Conservation (phyloP, 2,329 filamentous ascomycete genomes). For the Harringtonia lauricola region DNA sequence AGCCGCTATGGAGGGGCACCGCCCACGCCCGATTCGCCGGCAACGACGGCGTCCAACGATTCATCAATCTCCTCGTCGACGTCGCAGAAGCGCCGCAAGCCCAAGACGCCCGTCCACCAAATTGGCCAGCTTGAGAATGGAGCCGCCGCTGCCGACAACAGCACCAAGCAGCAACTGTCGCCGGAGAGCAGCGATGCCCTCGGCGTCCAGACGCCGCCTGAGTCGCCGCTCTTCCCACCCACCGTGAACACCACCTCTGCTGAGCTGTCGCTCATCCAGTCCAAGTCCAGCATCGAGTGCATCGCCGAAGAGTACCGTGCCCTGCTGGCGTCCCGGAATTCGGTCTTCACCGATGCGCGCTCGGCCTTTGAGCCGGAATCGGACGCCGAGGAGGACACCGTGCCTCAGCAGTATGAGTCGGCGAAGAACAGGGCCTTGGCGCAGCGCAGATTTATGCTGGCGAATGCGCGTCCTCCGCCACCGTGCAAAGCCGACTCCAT, state of each 20-base stretch:
- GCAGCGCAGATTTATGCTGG: conserved; percentile 2
- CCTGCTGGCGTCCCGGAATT: conserved; percentile 29
- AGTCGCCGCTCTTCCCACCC: not conserved
- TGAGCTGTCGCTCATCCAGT: conserved; percentile 8
- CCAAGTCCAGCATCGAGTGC: conserved; percentile 30
- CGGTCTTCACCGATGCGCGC: conserved; percentile 18
- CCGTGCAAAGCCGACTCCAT: not conserved
- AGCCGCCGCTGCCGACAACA: conserved; percentile 9
- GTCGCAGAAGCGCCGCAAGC: conserved; percentile 28
- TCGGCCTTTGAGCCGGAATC: conserved; percentile 11
- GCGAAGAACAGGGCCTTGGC: not conserved
- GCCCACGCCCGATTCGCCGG: conserved; percentile 12
- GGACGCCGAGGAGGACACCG: conserved; percentile 9
- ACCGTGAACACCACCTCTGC: not conserved
- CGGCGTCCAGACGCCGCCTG: conserved; percentile 4
- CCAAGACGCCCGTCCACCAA: conserved; percentile 38
- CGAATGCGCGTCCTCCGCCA: not conserved
- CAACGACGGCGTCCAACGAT: not conserved
- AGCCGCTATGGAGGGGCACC: conserved; percentile 10
- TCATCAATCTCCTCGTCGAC: conserved; percentile 9
- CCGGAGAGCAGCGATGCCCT: not conserved
- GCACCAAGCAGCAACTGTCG: not conserved
- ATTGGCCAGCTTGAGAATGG: conserved; percentile 41
- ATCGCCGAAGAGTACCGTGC: conserved; percentile 41
- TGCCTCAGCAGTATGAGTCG: too few relatives aligned